phyloP scores from a whole-genome alignment of 371 early-diverging fungal genomes.

The Mucor velutinosus region DNA sequence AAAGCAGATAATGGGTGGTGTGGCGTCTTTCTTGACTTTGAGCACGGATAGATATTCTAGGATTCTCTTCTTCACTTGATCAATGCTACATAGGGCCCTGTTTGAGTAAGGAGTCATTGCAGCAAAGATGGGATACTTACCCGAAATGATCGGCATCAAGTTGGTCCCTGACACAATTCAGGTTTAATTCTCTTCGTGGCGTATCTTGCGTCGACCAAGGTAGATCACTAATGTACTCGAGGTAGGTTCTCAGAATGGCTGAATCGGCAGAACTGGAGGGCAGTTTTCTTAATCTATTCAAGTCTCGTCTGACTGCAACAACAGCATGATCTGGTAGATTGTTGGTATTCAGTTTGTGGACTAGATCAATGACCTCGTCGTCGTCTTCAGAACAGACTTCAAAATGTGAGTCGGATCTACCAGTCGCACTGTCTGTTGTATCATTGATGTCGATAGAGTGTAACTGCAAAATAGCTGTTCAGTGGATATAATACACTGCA shows the following conservation, averaged over 20 bases:
- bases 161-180: conserved; percentile 61
- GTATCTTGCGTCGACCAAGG: conserved; percentile 68
- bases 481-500: neutral
- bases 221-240: conserved; percentile 76
- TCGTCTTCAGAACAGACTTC: conserved; percentile 41
- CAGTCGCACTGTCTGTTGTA: neutral
- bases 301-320: conserved; percentile 65
- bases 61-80: conserved; percentile 81
- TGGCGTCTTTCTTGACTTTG: conserved; percentile 72
- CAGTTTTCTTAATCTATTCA: conserved; percentile 74
- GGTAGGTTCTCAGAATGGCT: conserved; percentile 74
- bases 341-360: conserved; percentile 54
- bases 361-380: conserved; percentile 67
- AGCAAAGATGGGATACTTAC: conserved; percentile 7
- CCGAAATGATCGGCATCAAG: conserved; percentile 85
- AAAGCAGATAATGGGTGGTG: conserved; percentile 82
- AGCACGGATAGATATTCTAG: conserved; percentile 83
- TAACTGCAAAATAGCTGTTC: neutral
- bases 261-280: conserved; percentile 77
- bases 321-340: conserved; percentile 67
- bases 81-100: conserved; percentile 42
- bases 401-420: neutral
- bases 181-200: conserved; percentile 45
- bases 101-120: neutral
- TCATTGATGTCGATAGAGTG: neutral